A percentile compares a stretch with the other conserved stretches of the same genome.
phyloP scores from a whole-genome alignment of 345 rosid genomes.

The Citrus mangshanensis region DNA sequence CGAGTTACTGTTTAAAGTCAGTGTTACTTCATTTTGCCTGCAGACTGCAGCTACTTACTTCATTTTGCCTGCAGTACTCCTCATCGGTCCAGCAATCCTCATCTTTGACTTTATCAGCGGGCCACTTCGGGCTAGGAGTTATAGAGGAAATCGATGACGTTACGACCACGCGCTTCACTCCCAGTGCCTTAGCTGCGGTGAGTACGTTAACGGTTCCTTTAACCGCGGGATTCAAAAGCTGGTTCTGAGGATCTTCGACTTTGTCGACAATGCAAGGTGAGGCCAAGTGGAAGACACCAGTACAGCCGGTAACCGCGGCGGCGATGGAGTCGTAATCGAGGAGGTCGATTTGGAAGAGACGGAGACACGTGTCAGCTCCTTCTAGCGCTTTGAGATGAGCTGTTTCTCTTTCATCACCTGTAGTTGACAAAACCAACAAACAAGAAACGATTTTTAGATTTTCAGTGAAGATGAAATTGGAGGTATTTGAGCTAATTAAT shows the following conservation, averaged over 20 bases:
- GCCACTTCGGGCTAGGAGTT: slow-evolving; percentile 87
- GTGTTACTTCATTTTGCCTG: slow-evolving; percentile 53
- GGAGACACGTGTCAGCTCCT: slow-evolving; percentile 82
- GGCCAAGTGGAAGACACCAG: slow-evolving; percentile 90
- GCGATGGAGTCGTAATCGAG: slow-evolving; percentile 65
- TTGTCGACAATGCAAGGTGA: slow-evolving; percentile 80
- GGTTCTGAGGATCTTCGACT: slow-evolving; percentile 77
- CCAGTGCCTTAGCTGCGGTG: slow-evolving; percentile 68
- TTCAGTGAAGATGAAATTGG: neutral
- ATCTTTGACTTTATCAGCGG: slow-evolving; percentile 56
- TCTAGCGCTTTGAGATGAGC: slow-evolving; percentile 69
- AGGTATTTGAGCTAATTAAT: too few relatives aligned
- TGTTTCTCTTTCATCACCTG: slow-evolving; percentile 78
- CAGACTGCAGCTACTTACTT: slow-evolving; percentile 31
- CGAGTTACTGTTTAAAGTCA: too few relatives aligned
- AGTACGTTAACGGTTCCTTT: slow-evolving; percentile 80
- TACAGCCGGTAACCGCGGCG: slow-evolving; percentile 62
- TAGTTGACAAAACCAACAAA: neutral
- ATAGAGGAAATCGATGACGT: slow-evolving; percentile 84
- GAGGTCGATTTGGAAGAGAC: slow-evolving; percentile 80
- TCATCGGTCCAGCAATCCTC: slow-evolving; percentile 89
- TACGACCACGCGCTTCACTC: slow-evolving; percentile 77
- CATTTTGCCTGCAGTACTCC: slow-evolving; percentile 68
- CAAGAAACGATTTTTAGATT: neutral
- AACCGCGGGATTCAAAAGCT: slow-evolving; percentile 82